These are phyloP conservation scores for Gaeumannomyces sp. DNA, from an alignment of 2,329 filamentous ascomycete species.

Conservation along the genomic window DNA sequence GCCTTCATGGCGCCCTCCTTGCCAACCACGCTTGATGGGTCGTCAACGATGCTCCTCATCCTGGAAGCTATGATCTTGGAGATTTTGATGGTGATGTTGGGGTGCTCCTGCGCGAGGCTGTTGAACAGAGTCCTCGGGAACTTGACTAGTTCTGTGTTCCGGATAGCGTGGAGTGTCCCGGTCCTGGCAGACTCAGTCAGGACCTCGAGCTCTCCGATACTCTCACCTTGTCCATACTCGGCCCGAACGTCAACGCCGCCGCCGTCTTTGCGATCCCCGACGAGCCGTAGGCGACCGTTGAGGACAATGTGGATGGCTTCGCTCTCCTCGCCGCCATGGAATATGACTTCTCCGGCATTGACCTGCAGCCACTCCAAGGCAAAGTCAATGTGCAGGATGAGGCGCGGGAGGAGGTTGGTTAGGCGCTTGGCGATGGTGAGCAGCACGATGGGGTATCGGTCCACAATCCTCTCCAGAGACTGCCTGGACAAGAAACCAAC, in stretches of 20 bases:
- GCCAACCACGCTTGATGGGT: slow-evolving; percentile 61
- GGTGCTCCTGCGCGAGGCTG: slow-evolving; percentile 92
- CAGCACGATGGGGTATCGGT: slow-evolving; percentile 84
- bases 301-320: slow-evolving; percentile 98
- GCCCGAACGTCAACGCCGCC: slow-evolving; percentile 79
- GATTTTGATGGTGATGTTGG: slow-evolving; percentile 97
- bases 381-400: slow-evolving; percentile 96
- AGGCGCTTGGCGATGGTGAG: slow-evolving; percentile 94
- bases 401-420: slow-evolving; percentile 77
- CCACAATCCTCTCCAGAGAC: slow-evolving; percentile 84
- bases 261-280: slow-evolving; percentile 75
- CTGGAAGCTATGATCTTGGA: slow-evolving; percentile 96
- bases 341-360: slow-evolving; percentile 88
- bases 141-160: slow-evolving; percentile 92
- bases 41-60: slow-evolving; percentile 84
- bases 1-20: slow-evolving; percentile 50
- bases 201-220: slow-evolving; percentile 93
- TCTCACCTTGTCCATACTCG: slow-evolving; percentile 95
- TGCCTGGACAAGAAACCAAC: slow-evolving; percentile 87
- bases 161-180: slow-evolving; percentile 88
- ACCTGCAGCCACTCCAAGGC: slow-evolving; percentile 98
- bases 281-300: slow-evolving; percentile 81
- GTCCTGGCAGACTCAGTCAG: slow-evolving; percentile 90
- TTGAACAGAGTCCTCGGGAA: slow-evolving; percentile 96
- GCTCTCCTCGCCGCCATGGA: slow-evolving; percentile 89